Base-by-base conservation (phyloP, 257 asterid genomes). In the Fraxinus anomala region DNA sequence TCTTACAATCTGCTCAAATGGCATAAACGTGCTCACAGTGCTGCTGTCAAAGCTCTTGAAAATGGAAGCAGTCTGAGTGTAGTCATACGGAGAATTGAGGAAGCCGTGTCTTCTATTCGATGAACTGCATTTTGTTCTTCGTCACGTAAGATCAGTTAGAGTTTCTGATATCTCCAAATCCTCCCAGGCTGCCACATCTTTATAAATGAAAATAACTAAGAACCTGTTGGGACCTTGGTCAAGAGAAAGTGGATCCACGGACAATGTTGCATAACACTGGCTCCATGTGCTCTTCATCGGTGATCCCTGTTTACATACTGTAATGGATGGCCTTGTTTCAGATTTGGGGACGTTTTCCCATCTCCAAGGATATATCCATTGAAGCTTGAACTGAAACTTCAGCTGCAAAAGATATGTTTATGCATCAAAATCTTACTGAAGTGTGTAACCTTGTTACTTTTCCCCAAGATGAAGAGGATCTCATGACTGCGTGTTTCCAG, bases 21-120 rank as follows among this genome's bases (percentile, higher is more conserved):
- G 97, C 96, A 95, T 44, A 90, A 84, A 70, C 84, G 76, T 54
- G 98, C 97, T n/a, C 98, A 95, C 80, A 83, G 90, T 69, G 97
- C 96, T 13, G 97, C 96, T 23, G 88, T 91, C 69, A 85, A 83
- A 79, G 96, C 96, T 80, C 84, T 93, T 85, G 93, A 91, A 84
- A 83, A 75, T 31, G 97, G 97, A 74, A 80, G 81, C 79, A 89
- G 92, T 82, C 84, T 91, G 85, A 89, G 98, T 81, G 73, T 85
- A 34, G 92, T 91, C 76, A 90, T 95, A 71, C 86, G 86, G 82
- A 88, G 80, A 69, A 89, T 95, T 3, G 99, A 95, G 87, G 96
- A 93, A 80, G 83, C 89, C 76, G 88, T 93, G 92, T 77, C 91
- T 61, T 61, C 86, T 19, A 68, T 65, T 31, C 75, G 70, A 76